Evolutionary conservation across 2,329 filamentous ascomycete genomes (phyloP).

Genomic region (Niveomyces coronatus): DNA sequence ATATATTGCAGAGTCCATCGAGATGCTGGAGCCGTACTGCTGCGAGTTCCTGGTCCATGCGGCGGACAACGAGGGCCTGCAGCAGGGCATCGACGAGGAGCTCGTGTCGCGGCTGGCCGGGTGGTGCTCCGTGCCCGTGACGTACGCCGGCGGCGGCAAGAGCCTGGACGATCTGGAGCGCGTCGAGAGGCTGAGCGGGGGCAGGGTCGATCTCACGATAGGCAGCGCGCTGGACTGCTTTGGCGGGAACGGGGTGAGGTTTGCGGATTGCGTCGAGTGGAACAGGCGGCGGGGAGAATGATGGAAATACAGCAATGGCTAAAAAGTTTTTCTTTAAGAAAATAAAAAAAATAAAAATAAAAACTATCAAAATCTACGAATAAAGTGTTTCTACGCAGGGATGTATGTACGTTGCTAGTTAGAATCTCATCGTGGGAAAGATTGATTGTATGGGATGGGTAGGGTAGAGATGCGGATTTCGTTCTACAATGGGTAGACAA

Average conservation of each 20-base stretch:
- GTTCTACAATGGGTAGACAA: neutral
- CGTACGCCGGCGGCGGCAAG: slow-evolving; percentile 90
- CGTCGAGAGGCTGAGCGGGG: slow-evolving; percentile 67
- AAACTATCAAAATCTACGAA: too few species aligned
- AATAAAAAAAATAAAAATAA: slow-evolving; percentile 2
- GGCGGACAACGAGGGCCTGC: slow-evolving; percentile 90
- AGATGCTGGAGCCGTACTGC: slow-evolving; percentile 77
- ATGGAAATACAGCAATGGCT: too few species aligned
- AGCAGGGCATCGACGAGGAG: slow-evolving; percentile 79
- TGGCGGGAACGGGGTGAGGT: slow-evolving; percentile 74
- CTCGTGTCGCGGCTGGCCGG: slow-evolving; percentile 65
- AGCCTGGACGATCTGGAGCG: slow-evolving; percentile 71
- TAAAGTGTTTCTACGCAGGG: too few species aligned
- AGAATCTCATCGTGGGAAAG: too few species aligned
- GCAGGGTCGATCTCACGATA: slow-evolving; percentile 86
- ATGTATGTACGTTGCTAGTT: too few species aligned
- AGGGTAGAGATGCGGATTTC: neutral
- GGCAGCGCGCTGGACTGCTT: slow-evolving; percentile 95
- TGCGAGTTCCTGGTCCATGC: slow-evolving; percentile 96
- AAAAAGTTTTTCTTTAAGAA: too few species aligned
- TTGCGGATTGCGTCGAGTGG: slow-evolving; percentile 85
- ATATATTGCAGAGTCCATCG: slow-evolving; percentile 79
- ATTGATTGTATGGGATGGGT: neutral
- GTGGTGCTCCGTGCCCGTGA: slow-evolving; percentile 89
- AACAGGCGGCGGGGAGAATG: slow-evolving; percentile 44